A percentile compares a stretch with the other conserved stretches of the same genome.
Evolutionary conservation across 257 asterid genomes (phyloP).

Genomic region (Ocimum tenuiflorum): DNA sequence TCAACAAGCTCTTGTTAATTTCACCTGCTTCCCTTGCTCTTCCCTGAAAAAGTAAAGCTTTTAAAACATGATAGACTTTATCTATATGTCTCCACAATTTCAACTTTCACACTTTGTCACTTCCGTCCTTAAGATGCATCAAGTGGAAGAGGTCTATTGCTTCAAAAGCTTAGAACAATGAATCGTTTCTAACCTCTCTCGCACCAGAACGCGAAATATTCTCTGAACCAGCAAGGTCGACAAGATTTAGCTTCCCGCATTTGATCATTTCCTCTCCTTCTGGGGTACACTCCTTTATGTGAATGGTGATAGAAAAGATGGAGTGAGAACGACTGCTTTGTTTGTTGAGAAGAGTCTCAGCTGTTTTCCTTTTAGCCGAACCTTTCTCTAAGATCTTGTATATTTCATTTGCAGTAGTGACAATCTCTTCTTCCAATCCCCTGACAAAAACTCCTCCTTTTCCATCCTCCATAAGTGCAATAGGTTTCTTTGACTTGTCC

Average conservation of each 20-base stretch:
- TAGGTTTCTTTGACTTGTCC: slow-evolving; percentile 89
- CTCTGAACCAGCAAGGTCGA: slow-evolving; percentile 98
- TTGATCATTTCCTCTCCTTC: slow-evolving; percentile 99
- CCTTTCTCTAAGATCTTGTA: slow-evolving; percentile 90
- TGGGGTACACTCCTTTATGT: slow-evolving; percentile 93
- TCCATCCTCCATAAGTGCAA: slow-evolving; percentile 98
- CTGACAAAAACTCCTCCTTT: slow-evolving; percentile 94
- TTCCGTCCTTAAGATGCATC: background rate
- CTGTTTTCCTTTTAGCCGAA: slow-evolving; percentile 94
- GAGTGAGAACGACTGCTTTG: slow-evolving; percentile 99
- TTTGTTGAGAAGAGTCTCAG: slow-evolving; percentile 96
- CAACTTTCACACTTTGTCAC: slow-evolving; percentile 1
- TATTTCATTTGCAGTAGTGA: slow-evolving; percentile 85
- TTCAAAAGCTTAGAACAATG: background rate
- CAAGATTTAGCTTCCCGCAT: slow-evolving; percentile 93
- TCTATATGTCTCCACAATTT: slow-evolving; percentile 11
- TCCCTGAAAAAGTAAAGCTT: slow-evolving; percentile 49
- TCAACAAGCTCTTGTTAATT: slow-evolving; percentile 95
- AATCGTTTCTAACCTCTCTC: slow-evolving; percentile 62
- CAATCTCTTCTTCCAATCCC: slow-evolving; percentile 97
- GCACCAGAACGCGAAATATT: slow-evolving; percentile 99
- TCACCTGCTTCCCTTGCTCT: slow-evolving; percentile 99
- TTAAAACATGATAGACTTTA: background rate
- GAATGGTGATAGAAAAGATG: slow-evolving; percentile 86
- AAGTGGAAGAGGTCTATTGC: background rate